Evolutionary conservation across 208 protist genomes (phyloP), one percentile per base, ranked within the genome.

Genomic region (Leishmania arabica): DNA sequence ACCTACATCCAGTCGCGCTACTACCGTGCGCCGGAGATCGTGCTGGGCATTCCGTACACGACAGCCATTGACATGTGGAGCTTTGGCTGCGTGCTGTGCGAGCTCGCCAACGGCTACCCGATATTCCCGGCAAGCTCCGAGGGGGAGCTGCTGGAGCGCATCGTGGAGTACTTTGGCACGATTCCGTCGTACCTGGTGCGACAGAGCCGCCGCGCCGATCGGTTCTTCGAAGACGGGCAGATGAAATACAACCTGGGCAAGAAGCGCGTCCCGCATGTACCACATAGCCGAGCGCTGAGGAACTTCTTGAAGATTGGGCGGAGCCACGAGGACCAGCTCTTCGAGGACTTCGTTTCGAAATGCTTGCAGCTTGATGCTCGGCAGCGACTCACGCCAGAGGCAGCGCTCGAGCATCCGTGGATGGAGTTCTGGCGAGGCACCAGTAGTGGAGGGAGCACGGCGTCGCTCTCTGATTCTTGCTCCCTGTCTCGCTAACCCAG

Each of bases 1-100:
- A 98, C 98, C 45, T 99, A 99, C 84, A 95, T 98, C 70, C 93
- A 96, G 79, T 97, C 96, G 0, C 88, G 96, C 19, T 98, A 97
- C 80, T 98, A 99, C 89, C 95, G 97, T 56, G 97, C 97, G 3
- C 95, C 95, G 21, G 93, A 98, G 84, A 90, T 98, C 34, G 91
- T 98, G n/a, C 82, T 99, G 21, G 93, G 96, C n/a, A 90, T 87
- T 31, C 77, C 88, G 34, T 99, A 98, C 87, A 94, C 88, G 42
- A 85, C 84, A 19, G 89, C 89, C 24, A 98, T 98, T 78, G 97
- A 99, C 85, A 93, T 99, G 74, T 99, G 97, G 97, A 97, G 91
- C 81, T 95, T 98, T 49, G 97, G 95, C 45, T 99, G 97, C 78
- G 96, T 99, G 54, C 77, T 99, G 66, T 97, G 94, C 64, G 96